These are phyloP conservation scores for Auriscalpium microsporum DNA, from an alignment of 768 basidiomycete genomes.

Conservation along the genomic window DNA sequence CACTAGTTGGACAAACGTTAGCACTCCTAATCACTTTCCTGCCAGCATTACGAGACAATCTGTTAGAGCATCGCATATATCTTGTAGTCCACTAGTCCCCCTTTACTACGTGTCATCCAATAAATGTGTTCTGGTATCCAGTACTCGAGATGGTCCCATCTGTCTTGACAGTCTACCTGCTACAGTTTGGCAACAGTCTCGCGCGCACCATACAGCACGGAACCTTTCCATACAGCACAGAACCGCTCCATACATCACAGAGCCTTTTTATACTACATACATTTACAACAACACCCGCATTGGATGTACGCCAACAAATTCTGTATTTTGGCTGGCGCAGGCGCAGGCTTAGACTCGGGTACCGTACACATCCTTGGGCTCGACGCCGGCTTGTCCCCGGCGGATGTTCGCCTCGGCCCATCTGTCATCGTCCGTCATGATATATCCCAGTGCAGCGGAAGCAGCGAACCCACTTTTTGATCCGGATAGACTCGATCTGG, in stretches of 20 bases:
- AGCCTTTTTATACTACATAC: not conserved
- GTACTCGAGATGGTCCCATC: no score
- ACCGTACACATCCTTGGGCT: constrained; percentile 73
- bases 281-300: not conserved
- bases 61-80: constrained; percentile 63
- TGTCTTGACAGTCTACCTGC: no score
- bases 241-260: no score
- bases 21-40: constrained; percentile 21
- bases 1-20: constrained; percentile 39
- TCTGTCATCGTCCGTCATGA: constrained; percentile 28
- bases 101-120: not conserved
- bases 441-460: constrained; percentile 2
- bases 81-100: constrained; percentile 17
- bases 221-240: no score
- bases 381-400: constrained; percentile 75
- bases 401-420: constrained; percentile 85
- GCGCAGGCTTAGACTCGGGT: constrained; percentile 31
- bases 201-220: no score
- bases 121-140: no score
- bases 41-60: constrained; percentile 54
- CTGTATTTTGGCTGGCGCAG: no score
- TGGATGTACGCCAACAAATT: no score
- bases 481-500: constrained; percentile 93
- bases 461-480: constrained; percentile 72
- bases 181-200: no score